Evolutionary conservation across 2,329 filamentous ascomycete species (phyloP), one percentile per base, ranked within the genome.

Genomic region (Nothopassalora personata): DNA sequence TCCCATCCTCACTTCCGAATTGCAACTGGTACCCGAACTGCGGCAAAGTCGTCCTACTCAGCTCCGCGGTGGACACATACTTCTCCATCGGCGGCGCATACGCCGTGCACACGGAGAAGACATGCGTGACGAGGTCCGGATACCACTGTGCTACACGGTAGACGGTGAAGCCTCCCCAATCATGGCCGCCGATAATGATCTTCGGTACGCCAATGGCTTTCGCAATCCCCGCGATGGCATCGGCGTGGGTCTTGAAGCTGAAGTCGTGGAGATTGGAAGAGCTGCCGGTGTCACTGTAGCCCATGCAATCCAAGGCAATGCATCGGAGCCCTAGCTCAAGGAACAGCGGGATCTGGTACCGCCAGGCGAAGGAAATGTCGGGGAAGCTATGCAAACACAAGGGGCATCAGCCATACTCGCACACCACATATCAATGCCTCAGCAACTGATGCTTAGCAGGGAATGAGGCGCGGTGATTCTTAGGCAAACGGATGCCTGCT

Each of bases 11-110:
- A 57, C 65, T 68, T 0, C 81, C 82, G 54, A 97, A 83, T 65
- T 96, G 90, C 49, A 94, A 72, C 79, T 97, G 93, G 74, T 99
- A 99, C 13, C 76, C 80, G 70, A 95, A 93, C 68, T 89, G 88
- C 47, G 86, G 85, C 45, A 89, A 67, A 68, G 56, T 79, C 69
- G 65, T 76, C 47, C 78, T 77, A 48, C 88, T 83, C 30, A 89
- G 63, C n/a, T 82, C 75, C 67, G 87, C 82, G 1, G 87, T 76
- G 1, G 85, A 77, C 15, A 82, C 63, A 69, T 78, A 89, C 23
- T 71, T 73, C 56, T 72, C 77, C 60, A 68, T 66, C 2, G 57
- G 50, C 0, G 88, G 87, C 2, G 83, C 68, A 72, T 87, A 96
- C 0, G 92, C 89, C 30, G 90, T 92, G 76, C 94, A 64, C 61